Evolutionary conservation across 345 rosid species (phyloP).

Genomic region (Moringa oleifera): DNA sequence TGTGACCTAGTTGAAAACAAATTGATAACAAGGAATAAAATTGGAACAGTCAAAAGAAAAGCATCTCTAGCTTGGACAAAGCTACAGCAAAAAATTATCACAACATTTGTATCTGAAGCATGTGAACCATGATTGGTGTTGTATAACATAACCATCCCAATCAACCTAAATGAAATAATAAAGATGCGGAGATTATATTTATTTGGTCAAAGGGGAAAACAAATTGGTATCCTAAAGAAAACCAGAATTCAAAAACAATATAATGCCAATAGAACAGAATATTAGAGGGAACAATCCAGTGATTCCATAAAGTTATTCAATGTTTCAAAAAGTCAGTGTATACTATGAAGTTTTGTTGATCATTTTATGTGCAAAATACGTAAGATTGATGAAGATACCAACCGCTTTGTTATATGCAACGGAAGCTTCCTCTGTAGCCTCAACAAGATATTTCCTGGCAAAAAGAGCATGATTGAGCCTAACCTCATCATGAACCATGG

Average conservation of each 20-base stretch:
- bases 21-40: too few relatives aligned
- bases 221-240: too few relatives aligned
- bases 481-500: background rate
- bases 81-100: background rate
- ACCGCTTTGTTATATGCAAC: constrained; percentile 96
- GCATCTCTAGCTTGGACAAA: too few relatives aligned
- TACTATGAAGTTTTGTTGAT: background rate
- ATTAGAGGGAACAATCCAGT: background rate
- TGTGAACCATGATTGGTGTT: too few relatives aligned
- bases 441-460: constrained; percentile 78
- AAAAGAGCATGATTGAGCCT: constrained; percentile 3
- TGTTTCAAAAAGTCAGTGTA: background rate
- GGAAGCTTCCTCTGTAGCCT: constrained; percentile 96
- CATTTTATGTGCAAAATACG: background rate
- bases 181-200: too few relatives aligned
- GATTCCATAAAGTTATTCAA: background rate
- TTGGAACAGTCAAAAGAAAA: too few relatives aligned
- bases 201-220: background rate
- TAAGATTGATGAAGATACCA: constrained; percentile 8
- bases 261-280: too few relatives aligned
- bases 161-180: background rate
- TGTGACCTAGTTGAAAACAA: constrained; percentile 47
- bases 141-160: background rate
- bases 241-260: too few relatives aligned
- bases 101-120: background rate